A percentile compares a stretch with the other conserved stretches of the same genome.
These are phyloP conservation scores for Nemophila menziesii DNA, from an alignment of 257 asterid genomes.

Conservation along the genomic window DNA sequence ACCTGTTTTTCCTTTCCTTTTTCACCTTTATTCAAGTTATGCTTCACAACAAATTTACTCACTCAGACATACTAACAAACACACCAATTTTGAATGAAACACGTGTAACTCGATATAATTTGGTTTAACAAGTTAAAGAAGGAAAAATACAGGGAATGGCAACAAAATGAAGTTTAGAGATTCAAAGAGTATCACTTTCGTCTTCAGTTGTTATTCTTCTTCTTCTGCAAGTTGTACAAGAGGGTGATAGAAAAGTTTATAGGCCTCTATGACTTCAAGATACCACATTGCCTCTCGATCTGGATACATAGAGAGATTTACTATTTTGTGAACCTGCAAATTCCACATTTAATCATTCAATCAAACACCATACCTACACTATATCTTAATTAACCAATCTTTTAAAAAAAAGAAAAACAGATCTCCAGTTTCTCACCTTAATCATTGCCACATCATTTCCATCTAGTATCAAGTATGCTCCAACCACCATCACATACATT, in stretches of 20 bases:
- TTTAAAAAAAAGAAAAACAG: not conserved
- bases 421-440: conserved; percentile 34
- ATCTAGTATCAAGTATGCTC: conserved; percentile 33
- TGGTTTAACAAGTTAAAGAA: no score
- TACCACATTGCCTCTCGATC: conserved; percentile 96
- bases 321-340: conserved; percentile 88
- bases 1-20: no score
- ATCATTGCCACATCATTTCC: conserved; percentile 36
- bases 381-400: no score
- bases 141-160: no score
- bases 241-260: conserved; percentile 63
- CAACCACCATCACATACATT: conserved; percentile 86
- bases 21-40: no score
- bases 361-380: not conserved
- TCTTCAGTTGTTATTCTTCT: conserved; percentile 25
- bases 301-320: conserved; percentile 66
- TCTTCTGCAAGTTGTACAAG: no score
- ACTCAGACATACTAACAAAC: no score
- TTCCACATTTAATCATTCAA: not conserved
- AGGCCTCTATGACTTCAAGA: conserved; percentile 82
- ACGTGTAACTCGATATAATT: no score
- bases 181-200: no score
- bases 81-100: no score
- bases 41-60: no score
- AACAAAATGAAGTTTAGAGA: no score